Conservation (phyloP, 73 alveolate genomes). For the Paramecium primaurelia region DNA sequence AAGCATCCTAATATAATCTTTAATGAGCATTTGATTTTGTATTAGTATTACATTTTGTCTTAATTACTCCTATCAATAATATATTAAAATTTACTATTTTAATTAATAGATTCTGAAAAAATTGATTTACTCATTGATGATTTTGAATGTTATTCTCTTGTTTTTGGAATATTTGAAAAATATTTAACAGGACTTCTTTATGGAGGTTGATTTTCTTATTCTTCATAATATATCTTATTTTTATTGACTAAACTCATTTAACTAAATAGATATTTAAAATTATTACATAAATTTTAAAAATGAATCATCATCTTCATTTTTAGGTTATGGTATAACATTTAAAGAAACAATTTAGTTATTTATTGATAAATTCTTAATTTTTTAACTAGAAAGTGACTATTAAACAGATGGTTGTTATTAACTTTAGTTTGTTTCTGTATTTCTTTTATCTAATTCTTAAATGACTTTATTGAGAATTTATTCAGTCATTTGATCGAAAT, state of each 20-base stretch:
- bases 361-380: neutral
- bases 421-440: neutral
- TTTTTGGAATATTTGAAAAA: neutral
- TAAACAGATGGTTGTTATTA: neutral
- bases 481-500: neutral
- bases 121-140: neutral
- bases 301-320: neutral
- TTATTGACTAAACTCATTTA: neutral
- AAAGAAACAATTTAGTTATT: neutral
- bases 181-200: neutral
- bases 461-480: neutral
- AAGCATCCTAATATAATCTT: neutral
- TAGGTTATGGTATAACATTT: neutral
- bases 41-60: neutral
- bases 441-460: conserved; percentile 17
- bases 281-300: neutral
- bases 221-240: neutral
- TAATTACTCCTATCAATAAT: neutral
- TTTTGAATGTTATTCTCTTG: neutral
- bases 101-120: neutral
- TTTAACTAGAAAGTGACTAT: neutral
- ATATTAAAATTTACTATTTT: neutral
- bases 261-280: neutral
- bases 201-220: neutral
- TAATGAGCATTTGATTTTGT: neutral